These are phyloP conservation scores for Brassica balearica DNA, from an alignment of 441 rosid genomes.

Conservation along the genomic window DNA sequence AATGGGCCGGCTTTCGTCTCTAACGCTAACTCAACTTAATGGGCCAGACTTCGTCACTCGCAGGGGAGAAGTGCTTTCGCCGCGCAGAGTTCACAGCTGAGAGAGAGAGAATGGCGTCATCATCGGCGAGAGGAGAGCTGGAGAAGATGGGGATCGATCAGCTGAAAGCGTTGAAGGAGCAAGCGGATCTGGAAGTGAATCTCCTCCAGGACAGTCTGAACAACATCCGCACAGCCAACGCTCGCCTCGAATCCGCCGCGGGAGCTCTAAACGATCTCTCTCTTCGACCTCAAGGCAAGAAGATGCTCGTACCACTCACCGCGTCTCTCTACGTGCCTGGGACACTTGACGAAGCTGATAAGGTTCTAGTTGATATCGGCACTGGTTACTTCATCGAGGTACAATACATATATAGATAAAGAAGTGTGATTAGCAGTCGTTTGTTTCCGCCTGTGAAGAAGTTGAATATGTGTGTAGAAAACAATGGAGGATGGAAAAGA, in stretches of 20 bases:
- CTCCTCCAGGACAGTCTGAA: conserved; percentile 92
- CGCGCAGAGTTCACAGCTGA: neutral
- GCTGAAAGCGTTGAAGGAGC: conserved; percentile 85
- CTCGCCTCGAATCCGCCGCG: conserved; percentile 82
- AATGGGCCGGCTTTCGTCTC: neutral
- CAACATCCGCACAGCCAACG: conserved; percentile 91
- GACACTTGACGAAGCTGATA: conserved; percentile 76
- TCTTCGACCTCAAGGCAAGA: conserved; percentile 79
- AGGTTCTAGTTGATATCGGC: conserved; percentile 88
- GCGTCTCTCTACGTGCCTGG: conserved; percentile 96
- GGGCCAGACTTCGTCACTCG: conserved; percentile 28
- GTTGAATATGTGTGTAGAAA: conserved; percentile 55
- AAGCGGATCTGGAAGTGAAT: conserved; percentile 85
- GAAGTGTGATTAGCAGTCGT: neutral
- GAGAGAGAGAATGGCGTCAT: conserved; percentile 56
- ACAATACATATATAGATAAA: neutral
- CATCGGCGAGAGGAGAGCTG: conserved; percentile 56
- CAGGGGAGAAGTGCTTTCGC: neutral
- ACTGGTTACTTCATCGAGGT: conserved; percentile 99
- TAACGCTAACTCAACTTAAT: neutral
- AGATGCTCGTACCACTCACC: conserved; percentile 89
- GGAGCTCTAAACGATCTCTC: conserved; percentile 86
- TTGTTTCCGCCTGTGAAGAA: neutral
- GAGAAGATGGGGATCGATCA: conserved; percentile 90
- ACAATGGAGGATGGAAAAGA: conserved; percentile 90